A percentile compares a stretch with the other conserved stretches of the same genome.
Conservation (phyloP, 163 green algal genomes). For the Coccomyxa subellipsoidea region DNA sequence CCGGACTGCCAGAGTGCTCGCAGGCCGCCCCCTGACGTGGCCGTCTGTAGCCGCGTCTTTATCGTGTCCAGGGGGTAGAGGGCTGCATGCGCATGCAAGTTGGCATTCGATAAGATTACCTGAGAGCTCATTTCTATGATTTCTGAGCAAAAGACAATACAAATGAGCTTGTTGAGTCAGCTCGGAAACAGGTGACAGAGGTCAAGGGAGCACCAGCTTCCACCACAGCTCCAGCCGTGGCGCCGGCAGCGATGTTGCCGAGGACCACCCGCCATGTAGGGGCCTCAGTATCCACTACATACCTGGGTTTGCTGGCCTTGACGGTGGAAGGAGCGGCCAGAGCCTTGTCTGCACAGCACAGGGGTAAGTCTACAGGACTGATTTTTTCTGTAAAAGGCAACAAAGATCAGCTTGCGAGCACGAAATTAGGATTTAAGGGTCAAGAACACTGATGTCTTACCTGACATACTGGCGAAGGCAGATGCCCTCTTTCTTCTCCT, state of each 20-base stretch:
- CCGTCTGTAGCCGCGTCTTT: slow-evolving; percentile 95
- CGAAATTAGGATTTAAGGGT: no score
- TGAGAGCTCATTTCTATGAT: background rate
- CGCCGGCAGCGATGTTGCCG: slow-evolving; percentile 77
- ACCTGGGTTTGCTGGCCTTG: background rate
- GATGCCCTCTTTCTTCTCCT: background rate
- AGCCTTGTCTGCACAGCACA: background rate
- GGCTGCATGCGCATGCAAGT: slow-evolving; percentile 37
- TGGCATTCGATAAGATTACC: background rate
- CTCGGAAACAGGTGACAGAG: background rate
- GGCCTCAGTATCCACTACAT: background rate
- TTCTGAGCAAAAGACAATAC: background rate
- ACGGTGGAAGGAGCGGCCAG: background rate
- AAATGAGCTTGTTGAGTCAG: background rate
- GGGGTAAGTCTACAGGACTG: no score
- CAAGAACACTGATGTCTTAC: no score
- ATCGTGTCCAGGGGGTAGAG: slow-evolving; percentile 98
- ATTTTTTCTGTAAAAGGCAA: no score
- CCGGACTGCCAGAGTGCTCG: slow-evolving; percentile 68
- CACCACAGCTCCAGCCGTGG: slow-evolving; percentile 78
- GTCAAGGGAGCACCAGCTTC: slow-evolving; percentile 59
- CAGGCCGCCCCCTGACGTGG: slow-evolving; percentile 74
- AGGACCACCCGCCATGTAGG: slow-evolving; percentile 65
- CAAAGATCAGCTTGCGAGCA: no score
- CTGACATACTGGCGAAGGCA: background rate